Evolutionary conservation across 805 yeast genomes (phyloP), one percentile per base, ranked within the genome.

Genomic region (Candida hungchunana): DNA sequence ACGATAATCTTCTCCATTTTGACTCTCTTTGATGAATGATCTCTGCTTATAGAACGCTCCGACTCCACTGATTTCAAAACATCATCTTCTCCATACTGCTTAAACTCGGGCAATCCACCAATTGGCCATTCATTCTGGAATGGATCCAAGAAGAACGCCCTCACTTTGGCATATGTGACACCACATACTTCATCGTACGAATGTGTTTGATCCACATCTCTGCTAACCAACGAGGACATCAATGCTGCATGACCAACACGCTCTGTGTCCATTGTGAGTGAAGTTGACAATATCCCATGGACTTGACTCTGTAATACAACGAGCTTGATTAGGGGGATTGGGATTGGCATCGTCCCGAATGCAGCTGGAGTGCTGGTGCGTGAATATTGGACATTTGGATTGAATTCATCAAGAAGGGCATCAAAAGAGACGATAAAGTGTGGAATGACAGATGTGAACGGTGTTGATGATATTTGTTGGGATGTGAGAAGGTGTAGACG

Each of bases 371-470:
- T n/a, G n/a, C n/a, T 41, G 18, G n/a, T 34, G 36, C 62, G 48
- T 18, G 59, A 32, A 17, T 40, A 47, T 12, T 47, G 51, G 18
- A 66, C 42, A 16, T 60, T 58, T 6, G 56, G 57, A 24, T 60
- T 47, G 13, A 47, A 36, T 29, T 58, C 60, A 31, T 62, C 57
- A 20, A 69, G 27, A 27, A 51, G 31, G 5, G 73, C 63, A 52
- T 75, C 79, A 41, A 75, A 63, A n/a, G 77, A 64, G 1, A 75
- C 50, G 18, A 75, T 64, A 23, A 65, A 49, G 42, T 73, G 71
- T 32, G 71, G 51, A 23, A 58, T 50, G 35, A 60, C 56, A 17
- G 56, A 61, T 18, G 59, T 61, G 31, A 58, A 38, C 12, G 54
- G 56, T 16, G 46, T 55, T 7, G 55, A 42, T 15, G 58, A 58